phyloP scores from a whole-genome alignment of 164 flowering plant genomes.

The Akebia trifoliata region DNA sequence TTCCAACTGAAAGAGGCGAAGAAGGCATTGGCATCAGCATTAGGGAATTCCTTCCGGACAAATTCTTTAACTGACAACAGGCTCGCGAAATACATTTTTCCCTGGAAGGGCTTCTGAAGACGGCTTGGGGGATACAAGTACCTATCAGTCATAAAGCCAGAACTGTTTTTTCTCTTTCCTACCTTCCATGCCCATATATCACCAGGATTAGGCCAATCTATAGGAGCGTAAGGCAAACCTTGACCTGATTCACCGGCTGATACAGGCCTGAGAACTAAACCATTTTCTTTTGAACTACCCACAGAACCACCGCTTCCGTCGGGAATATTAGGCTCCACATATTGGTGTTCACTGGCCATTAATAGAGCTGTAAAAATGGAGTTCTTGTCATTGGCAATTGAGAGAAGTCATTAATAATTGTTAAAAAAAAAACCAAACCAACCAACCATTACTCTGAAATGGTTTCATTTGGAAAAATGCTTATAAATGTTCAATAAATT shows the following conservation, averaged over 20 bases:
- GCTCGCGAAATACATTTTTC: slow-evolving; percentile 43
- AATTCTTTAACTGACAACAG: slow-evolving; percentile 43
- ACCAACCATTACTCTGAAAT: too few species aligned
- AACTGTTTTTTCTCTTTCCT: slow-evolving; percentile 45
- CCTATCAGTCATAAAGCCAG: slow-evolving; percentile 56
- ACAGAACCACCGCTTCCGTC: slow-evolving; percentile 18
- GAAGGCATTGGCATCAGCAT: slow-evolving; percentile 46
- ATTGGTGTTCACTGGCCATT: slow-evolving; percentile 7
- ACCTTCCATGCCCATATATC: slow-evolving; percentile 82
- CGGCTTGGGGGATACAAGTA: slow-evolving; percentile 52
- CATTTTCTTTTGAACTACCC: slow-evolving; percentile 22
- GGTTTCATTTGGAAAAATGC: too few species aligned
- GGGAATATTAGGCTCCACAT: slow-evolving; percentile 36
- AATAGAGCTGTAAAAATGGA: slow-evolving; percentile 1
- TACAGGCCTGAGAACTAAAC: slow-evolving; percentile 35
- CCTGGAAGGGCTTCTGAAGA: slow-evolving; percentile 14
- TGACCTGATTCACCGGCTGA: slow-evolving; percentile 38
- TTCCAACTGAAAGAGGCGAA: slow-evolving; percentile 76
- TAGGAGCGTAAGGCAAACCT: slow-evolving; percentile 89
- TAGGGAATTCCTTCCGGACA: slow-evolving; percentile 42
- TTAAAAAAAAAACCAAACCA: too few species aligned
- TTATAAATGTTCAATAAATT: too few species aligned
- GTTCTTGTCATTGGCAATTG: background rate
- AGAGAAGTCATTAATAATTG: slow-evolving; percentile 3
- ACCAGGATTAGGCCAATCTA: slow-evolving; percentile 71